A percentile compares a stretch with the other conserved stretches of the same genome.
Conservation (phyloP, 805 yeast species). For the Candida loeiensis region DNA sequence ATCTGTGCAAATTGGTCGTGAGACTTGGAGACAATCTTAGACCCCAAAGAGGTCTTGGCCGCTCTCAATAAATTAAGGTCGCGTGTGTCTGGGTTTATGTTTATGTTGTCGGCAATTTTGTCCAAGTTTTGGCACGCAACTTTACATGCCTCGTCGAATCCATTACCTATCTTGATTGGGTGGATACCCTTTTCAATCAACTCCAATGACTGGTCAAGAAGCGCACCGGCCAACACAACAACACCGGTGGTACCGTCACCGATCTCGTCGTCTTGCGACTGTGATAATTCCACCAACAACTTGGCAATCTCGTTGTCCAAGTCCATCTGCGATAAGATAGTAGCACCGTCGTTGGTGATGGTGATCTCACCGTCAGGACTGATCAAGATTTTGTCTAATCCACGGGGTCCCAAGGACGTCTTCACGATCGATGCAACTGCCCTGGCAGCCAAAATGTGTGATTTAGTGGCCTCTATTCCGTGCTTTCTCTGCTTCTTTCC, state of each 20-base stretch:
- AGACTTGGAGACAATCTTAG: slow-evolving; percentile 90
- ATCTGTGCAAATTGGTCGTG: slow-evolving; percentile 92
- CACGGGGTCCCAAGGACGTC: slow-evolving; percentile 95
- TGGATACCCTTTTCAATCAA: slow-evolving; percentile 95
- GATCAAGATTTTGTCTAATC: slow-evolving; percentile 93
- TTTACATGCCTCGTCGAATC: slow-evolving; percentile 95
- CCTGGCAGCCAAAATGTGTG: slow-evolving; percentile 92
- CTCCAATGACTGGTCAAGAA: slow-evolving; percentile 90
- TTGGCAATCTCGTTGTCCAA: slow-evolving; percentile 95
- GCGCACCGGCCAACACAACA: slow-evolving; percentile 91
- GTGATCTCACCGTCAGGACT: slow-evolving; percentile 97
- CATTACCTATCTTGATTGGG: slow-evolving; percentile 95
- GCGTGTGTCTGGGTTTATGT: slow-evolving; percentile 44
- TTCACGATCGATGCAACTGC: slow-evolving; percentile 89
- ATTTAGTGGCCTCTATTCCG: slow-evolving; percentile 51
- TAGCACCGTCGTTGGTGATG: slow-evolving; percentile 98
- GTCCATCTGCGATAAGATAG: slow-evolving; percentile 93
- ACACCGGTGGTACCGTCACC: slow-evolving; percentile 99
- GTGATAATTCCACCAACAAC: slow-evolving; percentile 86
- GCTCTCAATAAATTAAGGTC: slow-evolving; percentile 74
- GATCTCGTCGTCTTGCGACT: slow-evolving; percentile 95
- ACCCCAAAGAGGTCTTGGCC: slow-evolving; percentile 91
- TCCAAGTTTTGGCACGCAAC: slow-evolving; percentile 81
- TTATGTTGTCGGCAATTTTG: slow-evolving; percentile 63
- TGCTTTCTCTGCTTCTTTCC: slow-evolving; percentile 67